A percentile compares a stretch with the other conserved stretches of the same genome.
Evolutionary conservation across 306 rosid genomes (phyloP).

Genomic region (Cucurbita moschata): DNA sequence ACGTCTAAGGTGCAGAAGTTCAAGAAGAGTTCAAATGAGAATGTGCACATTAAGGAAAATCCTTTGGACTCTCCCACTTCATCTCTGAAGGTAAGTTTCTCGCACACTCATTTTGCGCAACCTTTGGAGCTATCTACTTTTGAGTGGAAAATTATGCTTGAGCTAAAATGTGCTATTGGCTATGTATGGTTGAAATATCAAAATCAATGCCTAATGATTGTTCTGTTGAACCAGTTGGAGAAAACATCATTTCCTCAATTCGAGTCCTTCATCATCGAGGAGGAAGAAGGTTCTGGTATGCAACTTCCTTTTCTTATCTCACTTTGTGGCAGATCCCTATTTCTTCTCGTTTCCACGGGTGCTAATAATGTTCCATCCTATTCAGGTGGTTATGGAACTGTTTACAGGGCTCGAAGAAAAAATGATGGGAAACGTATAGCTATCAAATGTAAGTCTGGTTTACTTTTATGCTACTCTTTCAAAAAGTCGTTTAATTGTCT

Average conservation of each 20-base stretch:
- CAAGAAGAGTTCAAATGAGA: slow-evolving; percentile 17
- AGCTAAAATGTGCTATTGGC: background rate
- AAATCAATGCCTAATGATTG: background rate
- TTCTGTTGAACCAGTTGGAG: slow-evolving; percentile 17
- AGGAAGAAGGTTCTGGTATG: slow-evolving; percentile 31
- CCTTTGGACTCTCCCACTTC: slow-evolving; percentile 5
- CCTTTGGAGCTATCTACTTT: slow-evolving; percentile 1
- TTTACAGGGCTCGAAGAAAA: slow-evolving; percentile 22
- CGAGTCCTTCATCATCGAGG: slow-evolving; percentile 19
- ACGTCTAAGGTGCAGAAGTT: slow-evolving; percentile 10
- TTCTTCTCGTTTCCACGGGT: background rate
- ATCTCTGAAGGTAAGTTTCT: slow-evolving; percentile 24
- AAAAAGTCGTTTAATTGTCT: background rate
- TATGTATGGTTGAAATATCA: background rate
- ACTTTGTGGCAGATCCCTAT: background rate
- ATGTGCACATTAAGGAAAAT: slow-evolving; percentile 8
- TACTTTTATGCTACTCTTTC: background rate
- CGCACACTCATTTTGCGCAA: background rate
- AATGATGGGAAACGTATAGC: slow-evolving; percentile 20
- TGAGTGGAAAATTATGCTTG: background rate
- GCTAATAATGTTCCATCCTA: background rate
- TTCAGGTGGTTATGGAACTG: slow-evolving; percentile 31
- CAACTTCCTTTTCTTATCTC: background rate
- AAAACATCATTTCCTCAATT: slow-evolving; percentile 12
- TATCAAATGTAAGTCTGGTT: slow-evolving; percentile 15